A percentile compares a stretch with the other conserved stretches of the same genome.
phyloP scores from a whole-genome alignment of 108 stramenopile species.

The Phaeodactylum tricornutum region DNA sequence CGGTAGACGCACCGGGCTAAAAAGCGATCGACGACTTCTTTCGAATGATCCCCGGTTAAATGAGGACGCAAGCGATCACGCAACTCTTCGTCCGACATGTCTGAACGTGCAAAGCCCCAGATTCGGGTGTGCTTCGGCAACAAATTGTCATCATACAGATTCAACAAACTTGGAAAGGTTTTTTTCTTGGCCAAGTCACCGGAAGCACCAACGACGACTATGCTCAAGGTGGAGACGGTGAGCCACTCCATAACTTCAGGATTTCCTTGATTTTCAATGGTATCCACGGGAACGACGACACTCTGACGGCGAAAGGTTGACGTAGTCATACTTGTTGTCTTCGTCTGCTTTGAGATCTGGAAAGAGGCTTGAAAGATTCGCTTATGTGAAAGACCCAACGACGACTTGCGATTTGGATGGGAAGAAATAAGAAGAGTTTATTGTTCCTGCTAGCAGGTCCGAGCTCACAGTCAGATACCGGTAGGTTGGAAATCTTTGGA shows the following conservation, averaged over 20 bases:
- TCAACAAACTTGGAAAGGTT: slow-evolving; percentile 87
- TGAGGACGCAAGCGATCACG: slow-evolving; percentile 67
- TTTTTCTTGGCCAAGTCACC: slow-evolving; percentile 98
- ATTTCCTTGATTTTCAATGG: no score
- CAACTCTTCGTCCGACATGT: slow-evolving; percentile 70
- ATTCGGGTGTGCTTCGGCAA: slow-evolving; percentile 68
- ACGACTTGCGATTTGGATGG: no score
- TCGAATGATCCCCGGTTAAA: slow-evolving; percentile 25
- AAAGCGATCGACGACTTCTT: slow-evolving; percentile 58
- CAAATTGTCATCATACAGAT: slow-evolving; percentile 66
- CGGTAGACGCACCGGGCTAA: slow-evolving; percentile 64
- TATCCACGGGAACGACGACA: background rate
- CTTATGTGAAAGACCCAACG: no score
- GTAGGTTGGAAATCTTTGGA: no score
- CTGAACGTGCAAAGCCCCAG: slow-evolving; percentile 88
- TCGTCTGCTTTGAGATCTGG: no score
- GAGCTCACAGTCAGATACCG: no score
- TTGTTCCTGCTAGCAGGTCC: no score
- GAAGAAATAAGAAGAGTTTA: no score
- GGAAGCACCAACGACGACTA: slow-evolving; percentile 20
- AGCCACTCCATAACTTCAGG: slow-evolving; percentile 12
- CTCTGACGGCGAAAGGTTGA: no score
- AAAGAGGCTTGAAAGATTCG: no score
- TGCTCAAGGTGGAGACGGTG: slow-evolving; percentile 4
- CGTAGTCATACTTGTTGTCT: no score